Percentiles rank a stretch among this genome's conserved stretches.
Conservation (phyloP, 441 rosid species). For the Breynia disticha region DNA sequence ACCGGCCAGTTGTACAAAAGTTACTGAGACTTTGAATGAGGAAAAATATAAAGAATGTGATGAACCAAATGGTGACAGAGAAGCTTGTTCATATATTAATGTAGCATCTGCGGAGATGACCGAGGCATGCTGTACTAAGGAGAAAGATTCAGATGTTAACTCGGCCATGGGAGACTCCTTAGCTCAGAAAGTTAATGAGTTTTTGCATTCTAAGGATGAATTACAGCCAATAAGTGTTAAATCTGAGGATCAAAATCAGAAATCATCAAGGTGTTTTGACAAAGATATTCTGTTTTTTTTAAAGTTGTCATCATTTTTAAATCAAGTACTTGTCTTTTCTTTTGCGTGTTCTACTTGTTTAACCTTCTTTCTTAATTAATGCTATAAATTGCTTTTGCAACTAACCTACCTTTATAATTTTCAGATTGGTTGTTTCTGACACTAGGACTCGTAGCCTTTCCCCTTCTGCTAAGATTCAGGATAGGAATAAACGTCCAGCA, state of each 20-base stretch:
- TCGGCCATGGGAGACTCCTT: conserved; percentile 6
- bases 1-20: conserved; percentile 13
- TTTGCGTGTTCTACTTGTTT: neutral
- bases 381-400: conserved; percentile 11
- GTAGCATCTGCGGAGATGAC: conserved; percentile 17
- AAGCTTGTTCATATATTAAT: conserved; percentile 13
- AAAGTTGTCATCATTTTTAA: neutral
- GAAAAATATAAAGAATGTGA: conserved; percentile 11
- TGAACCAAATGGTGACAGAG: conserved; percentile 12
- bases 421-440: conserved; percentile 35
- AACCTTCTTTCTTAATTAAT: conserved; percentile 16
- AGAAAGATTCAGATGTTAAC: conserved; percentile 17
- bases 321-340: neutral
- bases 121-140: conserved; percentile 11
- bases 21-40: conserved; percentile 10
- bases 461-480: conserved; percentile 23
- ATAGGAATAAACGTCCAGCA: conserved; percentile 46
- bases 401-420: conserved; percentile 37
- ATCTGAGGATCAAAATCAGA: conserved; percentile 22
- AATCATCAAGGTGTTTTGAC: conserved; percentile 41
- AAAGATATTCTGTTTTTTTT: conserved; percentile 12
- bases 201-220: conserved; percentile 20
- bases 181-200: conserved; percentile 13
- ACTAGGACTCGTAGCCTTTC: conserved; percentile 30
- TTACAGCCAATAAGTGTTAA: conserved; percentile 20